Evolutionary conservation across 148 eudicot genomes (phyloP).

Genomic region (Gaultheria prostrata): DNA sequence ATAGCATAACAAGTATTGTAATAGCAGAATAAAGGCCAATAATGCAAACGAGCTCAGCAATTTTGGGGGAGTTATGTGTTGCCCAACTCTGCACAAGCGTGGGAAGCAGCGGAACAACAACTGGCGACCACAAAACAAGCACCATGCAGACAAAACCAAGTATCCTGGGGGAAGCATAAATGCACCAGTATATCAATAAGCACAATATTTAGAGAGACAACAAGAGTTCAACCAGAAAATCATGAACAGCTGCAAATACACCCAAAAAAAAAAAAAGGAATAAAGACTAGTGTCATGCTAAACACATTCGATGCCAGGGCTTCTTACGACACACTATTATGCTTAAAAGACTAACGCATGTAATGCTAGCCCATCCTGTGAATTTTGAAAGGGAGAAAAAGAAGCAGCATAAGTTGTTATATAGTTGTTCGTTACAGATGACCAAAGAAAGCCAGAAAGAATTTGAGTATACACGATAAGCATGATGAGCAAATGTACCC

Average conservation of each 20-base stretch:
- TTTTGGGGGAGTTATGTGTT: constrained; percentile 47
- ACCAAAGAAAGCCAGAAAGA: background rate
- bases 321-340: background rate
- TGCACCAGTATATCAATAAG: constrained; percentile 7
- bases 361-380: background rate
- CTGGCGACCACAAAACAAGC: constrained; percentile 88
- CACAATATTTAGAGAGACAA: background rate
- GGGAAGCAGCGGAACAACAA: constrained; percentile 78
- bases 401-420: background rate
- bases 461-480: background rate
- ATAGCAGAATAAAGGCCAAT: constrained; percentile 75
- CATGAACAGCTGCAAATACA: background rate
- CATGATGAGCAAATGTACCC: background rate
- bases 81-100: constrained; percentile 71
- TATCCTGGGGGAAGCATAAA: constrained; percentile 44
- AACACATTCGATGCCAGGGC: background rate
- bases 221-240: background rate
- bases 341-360: background rate
- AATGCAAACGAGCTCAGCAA: constrained; percentile 70
- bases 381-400: background rate
- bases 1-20: constrained; percentile 57
- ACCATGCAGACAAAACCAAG: constrained; percentile 81
- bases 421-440: background rate
- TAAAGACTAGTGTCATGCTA: background rate
- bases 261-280: background rate